A percentile compares a stretch with the other conserved stretches of the same genome.
phyloP scores from a whole-genome alignment of 1,284 basidiomycete genomes.

The Coriolopsis trogii region DNA sequence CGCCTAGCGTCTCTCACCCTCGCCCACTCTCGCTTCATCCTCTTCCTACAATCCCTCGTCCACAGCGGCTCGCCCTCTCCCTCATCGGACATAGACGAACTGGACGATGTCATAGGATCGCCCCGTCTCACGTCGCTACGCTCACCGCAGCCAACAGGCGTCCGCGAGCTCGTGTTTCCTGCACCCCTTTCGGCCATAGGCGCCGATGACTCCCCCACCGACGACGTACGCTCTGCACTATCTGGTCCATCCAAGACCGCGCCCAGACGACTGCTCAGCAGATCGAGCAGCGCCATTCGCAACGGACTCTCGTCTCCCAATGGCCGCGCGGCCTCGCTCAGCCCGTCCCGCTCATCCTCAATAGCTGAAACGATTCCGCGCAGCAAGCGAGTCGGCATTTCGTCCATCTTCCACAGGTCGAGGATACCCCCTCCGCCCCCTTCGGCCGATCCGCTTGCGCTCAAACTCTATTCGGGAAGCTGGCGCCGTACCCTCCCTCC shows the following conservation, averaged over 20 bases:
- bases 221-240: constrained; percentile 8
- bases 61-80: constrained; percentile 55
- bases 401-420: constrained; percentile 40
- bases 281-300: constrained; percentile 18
- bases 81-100: constrained; percentile 36
- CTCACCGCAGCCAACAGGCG: constrained; percentile 26
- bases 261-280: constrained; percentile 9
- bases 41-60: constrained; percentile 69
- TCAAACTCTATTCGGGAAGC: constrained; percentile 52
- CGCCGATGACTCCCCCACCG: constrained; percentile 6
- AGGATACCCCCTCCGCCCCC: constrained; percentile 48
- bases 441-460: constrained; percentile 50
- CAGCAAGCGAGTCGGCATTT: constrained; percentile 18
- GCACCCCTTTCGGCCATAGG: constrained; percentile 53
- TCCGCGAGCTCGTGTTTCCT: constrained; percentile 70
- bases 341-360: constrained; percentile 8
- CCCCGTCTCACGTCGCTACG: constrained; percentile 29
- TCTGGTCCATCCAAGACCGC: constrained; percentile 2
- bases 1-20: constrained; percentile 52
- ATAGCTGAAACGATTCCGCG: constrained; percentile 22
- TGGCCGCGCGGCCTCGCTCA: constrained; percentile 13
- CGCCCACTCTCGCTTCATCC: constrained; percentile 72
- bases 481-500: constrained; percentile 47
- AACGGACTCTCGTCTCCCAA: constrained; percentile 2
- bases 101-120: constrained; percentile 34